phyloP scores from a whole-genome alignment of 2,329 filamentous ascomycete genomes.

The Paracorniculantispora psalliotae region DNA sequence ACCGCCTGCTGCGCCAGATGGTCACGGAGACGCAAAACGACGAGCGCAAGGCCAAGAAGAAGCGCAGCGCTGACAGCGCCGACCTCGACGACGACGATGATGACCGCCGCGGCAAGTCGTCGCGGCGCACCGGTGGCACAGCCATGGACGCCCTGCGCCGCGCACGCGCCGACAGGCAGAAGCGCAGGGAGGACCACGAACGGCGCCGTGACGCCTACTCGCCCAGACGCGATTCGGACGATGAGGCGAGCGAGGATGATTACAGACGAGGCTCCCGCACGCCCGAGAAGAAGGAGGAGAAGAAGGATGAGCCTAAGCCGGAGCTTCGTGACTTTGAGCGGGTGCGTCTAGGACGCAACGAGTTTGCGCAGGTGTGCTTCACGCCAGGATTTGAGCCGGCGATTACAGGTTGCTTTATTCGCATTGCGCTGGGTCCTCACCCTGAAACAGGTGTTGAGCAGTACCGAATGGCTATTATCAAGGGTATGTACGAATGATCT shows the following conservation, averaged over 20 bases:
- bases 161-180: slow-evolving; percentile 57
- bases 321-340: slow-evolving; percentile 79
- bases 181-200: slow-evolving; percentile 48
- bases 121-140: slow-evolving; percentile 58
- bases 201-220: slow-evolving; percentile 52
- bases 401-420: slow-evolving; percentile 78
- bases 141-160: slow-evolving; percentile 67
- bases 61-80: slow-evolving; percentile 73
- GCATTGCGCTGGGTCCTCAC: slow-evolving; percentile 77
- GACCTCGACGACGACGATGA: slow-evolving; percentile 67
- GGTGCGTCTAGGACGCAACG: slow-evolving; percentile 74
- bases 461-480: slow-evolving; percentile 86
- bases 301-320: slow-evolving; percentile 63
- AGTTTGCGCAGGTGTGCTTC: slow-evolving; percentile 89
- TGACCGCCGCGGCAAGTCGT: slow-evolving; percentile 55
- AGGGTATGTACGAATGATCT: slow-evolving; percentile 49
- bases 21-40: slow-evolving; percentile 62
- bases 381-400: slow-evolving; percentile 82
- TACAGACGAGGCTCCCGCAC: slow-evolving; percentile 52
- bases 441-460: slow-evolving; percentile 65
- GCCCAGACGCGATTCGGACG: slow-evolving; percentile 33
- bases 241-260: slow-evolving; percentile 76
- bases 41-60: slow-evolving; percentile 54
- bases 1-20: slow-evolving; percentile 73
- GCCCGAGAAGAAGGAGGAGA: slow-evolving; percentile 50